Evolutionary conservation across 176 grass and related monocot genomes (phyloP), one percentile per base, ranked within the genome.

Genomic region (Saccharum officinarum): DNA sequence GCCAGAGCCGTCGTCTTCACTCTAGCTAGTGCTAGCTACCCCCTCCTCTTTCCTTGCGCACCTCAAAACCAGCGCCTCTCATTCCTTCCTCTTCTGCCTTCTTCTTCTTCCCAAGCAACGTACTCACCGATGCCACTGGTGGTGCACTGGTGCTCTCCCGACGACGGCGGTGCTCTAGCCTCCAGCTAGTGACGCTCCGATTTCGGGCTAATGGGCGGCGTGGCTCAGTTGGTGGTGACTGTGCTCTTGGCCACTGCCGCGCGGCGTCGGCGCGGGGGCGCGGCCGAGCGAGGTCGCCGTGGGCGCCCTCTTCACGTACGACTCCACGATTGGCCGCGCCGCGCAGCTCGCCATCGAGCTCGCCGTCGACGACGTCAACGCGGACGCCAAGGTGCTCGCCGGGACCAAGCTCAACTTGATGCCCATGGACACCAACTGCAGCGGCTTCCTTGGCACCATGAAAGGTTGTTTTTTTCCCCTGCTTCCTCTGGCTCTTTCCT

Each of bases 391-490:
- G 50, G 80, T 98, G 25, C 92, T 98, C n/a, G 59, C 88, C 3
- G 82, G 89, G 62, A 95, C 92, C 23, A 90, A 16, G 23, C 87
- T 98, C 38, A 91, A 49, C 49, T 20, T 98, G 34, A 57, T 85
- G n/a, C 11, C 59, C 20, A 92, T 90, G 41, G 95, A 98, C 80
- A 98, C 95, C 75, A 93, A 93, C 14, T 98, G 95, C 84, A 98
- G 92, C 67, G 91, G 87, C 0, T 98, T 98, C 81, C 36, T 98
- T 75, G 92, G 92, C 46, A 92, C 44, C 0, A 47, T 95, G 23
- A 89, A 95, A 88, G 91, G 95, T 98, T 63, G 68, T 0, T 8
- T 7, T 20, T 20, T 34, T 36, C 0, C n/a, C 6, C 0, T 12
- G 45, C 14, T 30, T 82, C 10, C 0, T 41, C 39, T 30, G n/a